A percentile compares a stretch with the other conserved stretches of the same genome.
These are phyloP conservation scores for Trametes villosa DNA, from an alignment of 768 basidiomycete species.

Conservation along the genomic window DNA sequence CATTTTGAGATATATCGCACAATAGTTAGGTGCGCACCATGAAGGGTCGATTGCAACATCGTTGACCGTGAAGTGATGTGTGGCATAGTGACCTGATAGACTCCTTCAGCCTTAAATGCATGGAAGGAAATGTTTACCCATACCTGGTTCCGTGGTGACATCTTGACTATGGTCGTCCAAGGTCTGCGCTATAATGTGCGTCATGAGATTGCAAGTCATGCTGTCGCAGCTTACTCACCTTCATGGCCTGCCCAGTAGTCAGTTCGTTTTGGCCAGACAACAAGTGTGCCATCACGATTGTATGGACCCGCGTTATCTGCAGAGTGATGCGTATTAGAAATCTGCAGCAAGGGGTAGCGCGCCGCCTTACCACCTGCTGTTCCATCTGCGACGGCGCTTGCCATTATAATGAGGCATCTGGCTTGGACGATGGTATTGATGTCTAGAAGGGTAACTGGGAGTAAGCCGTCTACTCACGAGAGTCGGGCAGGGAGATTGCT, in stretches of 20 bases:
- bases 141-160: not conserved
- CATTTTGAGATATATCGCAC: not conserved
- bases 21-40: slow-evolving; percentile 38
- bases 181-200: not conserved
- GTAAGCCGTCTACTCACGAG: not conserved
- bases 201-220: not conserved
- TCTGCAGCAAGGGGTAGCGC: too few relatives aligned
- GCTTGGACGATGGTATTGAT: slow-evolving; percentile 57
- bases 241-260: not conserved
- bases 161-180: not conserved
- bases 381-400: slow-evolving; percentile 53
- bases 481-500: not conserved
- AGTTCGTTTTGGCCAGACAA: not conserved
- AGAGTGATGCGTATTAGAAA: not conserved
- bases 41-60: slow-evolving; percentile 59
- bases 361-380: not conserved
- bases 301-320: slow-evolving; percentile 12
- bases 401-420: slow-evolving; percentile 45
- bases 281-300: slow-evolving; percentile 2
- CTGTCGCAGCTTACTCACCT: not conserved
- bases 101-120: not conserved
- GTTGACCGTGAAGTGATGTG: slow-evolving; percentile 55
- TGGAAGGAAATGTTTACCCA: not conserved
- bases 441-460: slow-evolving; percentile 37
- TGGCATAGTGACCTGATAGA: slow-evolving; percentile 21